phyloP scores from a whole-genome alignment of 1,284 basidiomycete genomes.

The Heterobasidion annosum region DNA sequence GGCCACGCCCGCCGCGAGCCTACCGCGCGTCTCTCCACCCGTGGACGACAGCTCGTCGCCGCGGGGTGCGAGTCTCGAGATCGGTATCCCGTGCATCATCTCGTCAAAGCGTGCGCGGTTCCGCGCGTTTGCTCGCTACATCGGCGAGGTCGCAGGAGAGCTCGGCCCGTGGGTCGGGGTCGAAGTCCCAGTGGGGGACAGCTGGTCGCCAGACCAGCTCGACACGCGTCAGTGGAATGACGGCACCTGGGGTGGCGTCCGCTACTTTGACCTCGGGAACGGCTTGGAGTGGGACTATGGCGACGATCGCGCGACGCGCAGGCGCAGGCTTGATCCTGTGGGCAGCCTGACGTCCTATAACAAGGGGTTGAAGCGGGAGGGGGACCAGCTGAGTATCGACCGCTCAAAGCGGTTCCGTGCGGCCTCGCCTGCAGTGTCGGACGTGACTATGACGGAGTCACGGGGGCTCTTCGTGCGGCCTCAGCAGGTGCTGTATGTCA shows the following conservation, averaged over 20 bases:
- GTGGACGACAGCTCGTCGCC: neutral
- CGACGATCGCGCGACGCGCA: conserved; percentile 33
- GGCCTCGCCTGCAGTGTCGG: conserved; percentile 59
- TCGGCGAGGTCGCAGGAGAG: conserved; percentile 77
- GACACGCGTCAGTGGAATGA: conserved; percentile 72
- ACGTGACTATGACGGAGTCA: conserved; percentile 51
- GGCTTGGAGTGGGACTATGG: conserved; percentile 54
- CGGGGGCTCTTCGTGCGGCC: conserved; percentile 73
- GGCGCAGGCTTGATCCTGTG: conserved; percentile 35
- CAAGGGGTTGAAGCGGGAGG: conserved; percentile 50
- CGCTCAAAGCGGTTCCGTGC: conserved; percentile 62
- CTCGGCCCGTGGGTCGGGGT: conserved; percentile 86
- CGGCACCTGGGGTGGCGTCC: conserved; percentile 69
- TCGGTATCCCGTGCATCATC: conserved; percentile 90
- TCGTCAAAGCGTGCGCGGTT: conserved; percentile 76
- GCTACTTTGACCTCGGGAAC: conserved; percentile 68
- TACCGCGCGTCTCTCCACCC: neutral
- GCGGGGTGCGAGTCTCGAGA: conserved; percentile 66
- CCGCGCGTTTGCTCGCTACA: conserved; percentile 81
- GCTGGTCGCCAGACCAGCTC: conserved; percentile 42
- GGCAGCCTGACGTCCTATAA: conserved; percentile 14
- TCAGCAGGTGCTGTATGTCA: conserved; percentile 74
- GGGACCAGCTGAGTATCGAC: conserved; percentile 52
- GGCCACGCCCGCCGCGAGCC: conserved; percentile 8
- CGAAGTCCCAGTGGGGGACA: conserved; percentile 68